These are phyloP conservation scores for Mucor mucedo DNA, from an alignment of 371 early-diverging fungal genomes.

Conservation along the genomic window DNA sequence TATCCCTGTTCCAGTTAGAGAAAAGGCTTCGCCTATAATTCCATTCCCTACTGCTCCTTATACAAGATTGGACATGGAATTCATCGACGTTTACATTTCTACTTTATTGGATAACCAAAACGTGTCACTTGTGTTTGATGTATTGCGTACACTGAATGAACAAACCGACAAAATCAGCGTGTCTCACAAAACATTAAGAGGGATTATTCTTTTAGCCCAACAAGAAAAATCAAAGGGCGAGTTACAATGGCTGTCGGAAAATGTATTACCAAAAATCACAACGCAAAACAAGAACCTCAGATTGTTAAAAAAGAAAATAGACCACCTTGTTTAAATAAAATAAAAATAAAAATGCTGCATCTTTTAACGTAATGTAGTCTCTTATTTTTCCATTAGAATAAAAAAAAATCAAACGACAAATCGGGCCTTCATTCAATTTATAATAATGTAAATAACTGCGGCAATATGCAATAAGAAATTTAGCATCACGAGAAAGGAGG, in stretches of 20 bases:
- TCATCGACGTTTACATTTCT: constrained; percentile 47
- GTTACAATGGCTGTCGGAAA: constrained; percentile 21
- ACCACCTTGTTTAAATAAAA: constrained; percentile 8
- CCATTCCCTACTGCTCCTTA: constrained; percentile 57
- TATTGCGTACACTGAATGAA: constrained; percentile 34
- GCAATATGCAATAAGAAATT: no score
- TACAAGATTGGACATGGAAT: constrained; percentile 36
- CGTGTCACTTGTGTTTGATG: constrained; percentile 46
- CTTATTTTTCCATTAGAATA: no score
- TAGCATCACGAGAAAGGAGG: no score
- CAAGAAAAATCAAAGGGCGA: constrained; percentile 26
- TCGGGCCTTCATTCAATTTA: no score
- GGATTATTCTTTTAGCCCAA: constrained; percentile 25
- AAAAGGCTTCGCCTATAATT: constrained; percentile 30
- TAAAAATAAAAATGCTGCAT: not conserved
- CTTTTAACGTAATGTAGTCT: not conserved
- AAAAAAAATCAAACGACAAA: no score
- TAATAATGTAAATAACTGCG: no score
- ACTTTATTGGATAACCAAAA: constrained; percentile 46
- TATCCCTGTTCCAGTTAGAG: constrained; percentile 50
- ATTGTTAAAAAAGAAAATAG: constrained; percentile 5
- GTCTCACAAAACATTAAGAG: constrained; percentile 4
- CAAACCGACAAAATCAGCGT: constrained; percentile 22
- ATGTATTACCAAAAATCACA: constrained; percentile 21
- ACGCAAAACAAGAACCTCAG: constrained; percentile 15